Base-by-base conservation (phyloP, 805 yeast species). In the Groenewaldozyma tartarivorans region DNA sequence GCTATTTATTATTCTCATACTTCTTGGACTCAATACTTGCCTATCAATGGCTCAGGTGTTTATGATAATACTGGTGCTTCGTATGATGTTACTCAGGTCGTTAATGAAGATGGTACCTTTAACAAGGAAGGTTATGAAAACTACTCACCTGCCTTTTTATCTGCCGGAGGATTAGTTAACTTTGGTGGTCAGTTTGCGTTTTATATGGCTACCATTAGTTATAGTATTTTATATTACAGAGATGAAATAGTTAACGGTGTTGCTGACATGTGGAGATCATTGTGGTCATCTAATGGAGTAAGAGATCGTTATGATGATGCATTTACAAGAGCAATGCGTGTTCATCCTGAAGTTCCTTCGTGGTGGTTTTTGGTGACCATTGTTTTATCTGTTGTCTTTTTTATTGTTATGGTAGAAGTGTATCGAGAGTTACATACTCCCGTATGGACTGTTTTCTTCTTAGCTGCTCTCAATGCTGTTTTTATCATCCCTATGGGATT, bases 141-240 rank as follows among this genome's bases (percentile, higher is more conserved):
- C 4, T 79, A 80, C 60, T 79, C 85, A 1, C 81, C 84, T 5
- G 85, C 86, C 5, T 79, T 70, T 56, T 77, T 75, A 52, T 54
- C 75, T 21, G 83, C 85, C 4, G 82, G 51, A 17, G 34, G 33
- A 30, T 39, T 48, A 36, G 45, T 49, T 5, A 53, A 66, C 18
- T 77, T 76, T 51, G 81, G 82, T 18, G 71, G 77, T 0, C 68
- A 63, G 50, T 76, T 75, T 55, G 71, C 72, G 29, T 55, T 73
- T 34, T 75, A 74, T 35, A 32, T 33, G 38, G 41, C 41, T 3
- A 33, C 38, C 16, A 24, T 39, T 15, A 33, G 32, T 9, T 39
- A 39, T 22, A 33, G 21, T 24, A 20, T 39, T 20, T 11, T 39
- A 4, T 34, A 34, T 29, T 20, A 20, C 19, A 16, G 35, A 35